Percentiles rank a stretch among this genome's conserved stretches.
Evolutionary conservation across 805 yeast genomes (phyloP).

Genomic region (Saccharomycopsis sp.): DNA sequence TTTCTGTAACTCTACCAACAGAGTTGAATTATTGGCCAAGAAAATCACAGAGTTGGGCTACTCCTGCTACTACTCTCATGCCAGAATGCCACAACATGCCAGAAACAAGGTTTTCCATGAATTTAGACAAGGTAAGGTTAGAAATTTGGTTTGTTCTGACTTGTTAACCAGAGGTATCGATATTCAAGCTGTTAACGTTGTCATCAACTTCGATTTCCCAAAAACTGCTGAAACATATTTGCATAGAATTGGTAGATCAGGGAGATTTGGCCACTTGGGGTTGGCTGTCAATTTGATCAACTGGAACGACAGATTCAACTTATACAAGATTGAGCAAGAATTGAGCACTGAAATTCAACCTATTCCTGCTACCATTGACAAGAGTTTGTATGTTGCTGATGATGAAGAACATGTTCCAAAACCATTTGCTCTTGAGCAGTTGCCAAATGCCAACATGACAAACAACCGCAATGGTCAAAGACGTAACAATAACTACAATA

Average conservation of each 20-base stretch:
- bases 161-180: constrained; percentile 96
- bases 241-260: constrained; percentile 98
- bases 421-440: constrained; percentile 71
- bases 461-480: too few relatives aligned
- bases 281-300: constrained; percentile 92
- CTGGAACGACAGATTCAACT: constrained; percentile 91
- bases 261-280: constrained; percentile 97
- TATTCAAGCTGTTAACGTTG: constrained; percentile 97
- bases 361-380: constrained; percentile 89
- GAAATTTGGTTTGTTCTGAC: constrained; percentile 95
- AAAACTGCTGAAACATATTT: constrained; percentile 95
- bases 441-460: constrained; percentile 38
- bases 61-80: constrained; percentile 95
- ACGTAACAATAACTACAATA: too few relatives aligned
- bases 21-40: constrained; percentile 92
- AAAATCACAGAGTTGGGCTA: constrained; percentile 94
- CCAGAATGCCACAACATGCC: constrained; percentile 94
- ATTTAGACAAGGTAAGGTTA: constrained; percentile 95
- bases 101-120: constrained; percentile 98
- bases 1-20: constrained; percentile 92
- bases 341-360: constrained; percentile 96
- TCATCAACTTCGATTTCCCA: constrained; percentile 96
- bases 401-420: constrained; percentile 68
- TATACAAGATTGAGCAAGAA: constrained; percentile 94
- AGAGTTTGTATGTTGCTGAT: constrained; percentile 77